Evolutionary conservation across 495 filamentous ascomycete genomes (phyloP).

Genomic region (Daldinia grandis): DNA sequence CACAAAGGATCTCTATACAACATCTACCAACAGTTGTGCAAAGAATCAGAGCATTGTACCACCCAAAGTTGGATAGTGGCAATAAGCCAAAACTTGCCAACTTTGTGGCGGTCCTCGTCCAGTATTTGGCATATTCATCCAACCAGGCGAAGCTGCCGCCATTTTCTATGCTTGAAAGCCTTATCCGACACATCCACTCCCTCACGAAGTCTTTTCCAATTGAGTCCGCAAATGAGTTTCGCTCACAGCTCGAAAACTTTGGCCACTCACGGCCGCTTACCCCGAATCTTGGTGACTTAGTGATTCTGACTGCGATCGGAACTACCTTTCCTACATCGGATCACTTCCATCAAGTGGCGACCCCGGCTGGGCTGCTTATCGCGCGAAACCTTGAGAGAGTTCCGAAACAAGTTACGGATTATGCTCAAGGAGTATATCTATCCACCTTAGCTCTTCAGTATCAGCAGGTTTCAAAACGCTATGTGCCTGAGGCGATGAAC

Average conservation of each 20-base stretch:
- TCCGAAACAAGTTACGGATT: conserved; percentile 68
- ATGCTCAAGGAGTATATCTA: conserved; percentile 79
- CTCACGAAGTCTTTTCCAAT: conserved; percentile 83
- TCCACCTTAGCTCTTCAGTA: conserved; percentile 80
- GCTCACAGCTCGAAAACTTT: conserved; percentile 72
- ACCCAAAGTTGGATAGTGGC: conserved; percentile 81
- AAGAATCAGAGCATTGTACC: conserved; percentile 85
- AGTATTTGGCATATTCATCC: conserved; percentile 77
- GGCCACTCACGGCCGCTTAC: conserved; percentile 65
- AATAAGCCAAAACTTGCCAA: conserved; percentile 84
- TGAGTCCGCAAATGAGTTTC: conserved; percentile 78
- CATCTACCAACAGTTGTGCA: conserved; percentile 84
- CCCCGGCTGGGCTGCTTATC: conserved; percentile 84
- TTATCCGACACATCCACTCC: conserved; percentile 75
- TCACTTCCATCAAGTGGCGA: conserved; percentile 93
- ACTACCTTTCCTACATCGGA: conserved; percentile 94
- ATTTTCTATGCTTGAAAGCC: conserved; percentile 53
- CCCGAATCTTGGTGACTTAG: conserved; percentile 76
- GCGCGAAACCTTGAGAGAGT: conserved; percentile 82
- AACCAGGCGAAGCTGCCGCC: conserved; percentile 47
- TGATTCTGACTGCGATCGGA: conserved; percentile 81
- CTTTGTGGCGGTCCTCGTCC: conserved; percentile 78
- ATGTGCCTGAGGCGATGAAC: conserved; percentile 86
- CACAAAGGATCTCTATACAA: conserved; percentile 63
- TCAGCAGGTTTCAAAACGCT: conserved; percentile 80